Base-by-base conservation (phyloP, 2,329 filamentous ascomycete genomes). In the Dactylonectria estremocensis region DNA sequence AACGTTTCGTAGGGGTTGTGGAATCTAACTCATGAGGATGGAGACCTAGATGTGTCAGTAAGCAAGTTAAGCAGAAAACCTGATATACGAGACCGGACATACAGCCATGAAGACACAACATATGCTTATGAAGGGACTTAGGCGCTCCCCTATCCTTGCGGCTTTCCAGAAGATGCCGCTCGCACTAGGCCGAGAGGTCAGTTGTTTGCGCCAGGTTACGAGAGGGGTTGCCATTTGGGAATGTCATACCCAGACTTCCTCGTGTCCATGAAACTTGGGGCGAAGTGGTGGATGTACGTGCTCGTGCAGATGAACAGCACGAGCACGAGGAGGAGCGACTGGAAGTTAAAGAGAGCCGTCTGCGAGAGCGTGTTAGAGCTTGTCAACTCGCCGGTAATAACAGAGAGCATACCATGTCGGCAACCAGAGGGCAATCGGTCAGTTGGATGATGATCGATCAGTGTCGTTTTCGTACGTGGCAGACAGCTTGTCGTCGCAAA, bases 291-390 rank as follows among this genome's bases (percentile, higher is more conserved):
- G 64, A 95, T 89, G 83, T 99, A 98, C 69, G 96, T 91, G 82
- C 93, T 95, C 64, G 96, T 98, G 88, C 96, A 99, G 79, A 98
- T 97, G 75, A 97, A 90, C 74, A 99, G 92, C 58, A 99, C 91
- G 77, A 99, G 91, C 74, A 98, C 95, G 76, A 98, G 90, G 76
- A 99, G 90, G 75, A 98, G 92, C 66, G 95, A 97, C 83, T 98
- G 95, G 86, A 99, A 98, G 85, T 98, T 98, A 91, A 99, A 98
- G 78, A 99, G 92, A 62, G 96, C 96, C 67, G 96, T 93, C 96
- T 98, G 77, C 31, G 28, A 20, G 16, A 28, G 37, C 16, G 35
- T 40, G 67, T 75, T 66, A 75, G 69, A 55, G 45, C 33, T 65
- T 37, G 54, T 31, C 22, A 60, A 37, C 40, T 45, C 20, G 16